These are phyloP conservation scores for Malassezia nana DNA, from an alignment of 1,284 basidiomycete species.

Conservation along the genomic window DNA sequence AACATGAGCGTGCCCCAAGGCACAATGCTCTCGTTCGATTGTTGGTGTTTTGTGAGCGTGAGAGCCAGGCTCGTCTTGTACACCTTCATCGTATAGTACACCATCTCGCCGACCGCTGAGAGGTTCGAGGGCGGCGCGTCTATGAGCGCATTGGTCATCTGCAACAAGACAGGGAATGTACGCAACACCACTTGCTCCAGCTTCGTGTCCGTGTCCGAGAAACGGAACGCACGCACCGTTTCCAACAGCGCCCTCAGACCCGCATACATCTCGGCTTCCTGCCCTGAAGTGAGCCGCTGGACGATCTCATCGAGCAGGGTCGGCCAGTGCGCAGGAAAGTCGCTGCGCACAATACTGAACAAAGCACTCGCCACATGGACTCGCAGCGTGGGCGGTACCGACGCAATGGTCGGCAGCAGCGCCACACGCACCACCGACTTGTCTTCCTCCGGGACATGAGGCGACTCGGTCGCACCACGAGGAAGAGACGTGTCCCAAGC, in stretches of 20 bases:
- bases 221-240: constrained; percentile 37
- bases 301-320: constrained; percentile 36
- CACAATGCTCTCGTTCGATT: constrained; percentile 40
- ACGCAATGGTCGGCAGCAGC: constrained; percentile 33
- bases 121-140: constrained; percentile 28
- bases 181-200: constrained; percentile 33
- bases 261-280: constrained; percentile 31
- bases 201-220: constrained; percentile 33
- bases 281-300: constrained; percentile 26
- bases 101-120: constrained; percentile 34
- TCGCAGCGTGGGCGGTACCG: constrained; percentile 25
- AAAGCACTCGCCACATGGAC: constrained; percentile 36
- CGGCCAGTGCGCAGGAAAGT: constrained; percentile 42
- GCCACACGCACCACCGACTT: constrained; percentile 25
- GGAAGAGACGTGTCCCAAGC: constrained; percentile 31
- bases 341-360: constrained; percentile 30
- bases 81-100: constrained; percentile 42
- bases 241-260: constrained; percentile 42
- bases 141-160: constrained; percentile 29
- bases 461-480: constrained; percentile 12
- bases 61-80: constrained; percentile 44
- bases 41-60: constrained; percentile 38
- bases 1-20: constrained; percentile 45
- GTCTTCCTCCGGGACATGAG: constrained; percentile 28
- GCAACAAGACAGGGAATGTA: constrained; percentile 37